These are phyloP conservation scores for Volvox carteri DNA, from an alignment of 163 green algal species.

Conservation along the genomic window DNA sequence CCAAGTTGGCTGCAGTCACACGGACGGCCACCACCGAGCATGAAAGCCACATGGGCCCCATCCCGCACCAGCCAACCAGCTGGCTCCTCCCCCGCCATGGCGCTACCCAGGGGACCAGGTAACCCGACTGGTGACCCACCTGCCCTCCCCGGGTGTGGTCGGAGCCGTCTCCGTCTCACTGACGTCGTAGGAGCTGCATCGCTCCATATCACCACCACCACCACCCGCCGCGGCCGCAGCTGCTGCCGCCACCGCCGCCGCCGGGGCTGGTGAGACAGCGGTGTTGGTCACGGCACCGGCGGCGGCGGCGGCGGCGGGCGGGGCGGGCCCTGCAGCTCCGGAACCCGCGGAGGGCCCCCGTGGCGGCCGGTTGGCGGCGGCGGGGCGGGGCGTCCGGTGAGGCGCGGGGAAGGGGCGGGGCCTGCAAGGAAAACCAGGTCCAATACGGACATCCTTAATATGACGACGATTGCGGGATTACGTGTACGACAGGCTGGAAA, in stretches of 20 bases:
- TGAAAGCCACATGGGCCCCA: too few relatives aligned
- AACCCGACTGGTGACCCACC: too few relatives aligned
- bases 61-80: too few relatives aligned
- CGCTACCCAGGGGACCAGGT: too few relatives aligned
- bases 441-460: too few relatives aligned
- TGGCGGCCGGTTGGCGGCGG: neutral
- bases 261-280: neutral
- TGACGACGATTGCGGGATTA: too few relatives aligned
- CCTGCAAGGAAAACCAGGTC: neutral
- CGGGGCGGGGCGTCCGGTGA: neutral
- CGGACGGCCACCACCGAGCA: too few relatives aligned
- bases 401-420: neutral
- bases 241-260: neutral
- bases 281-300: neutral
- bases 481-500: too few relatives aligned
- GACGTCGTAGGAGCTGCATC: constrained; percentile 15
- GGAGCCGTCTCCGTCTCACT: constrained; percentile 17
- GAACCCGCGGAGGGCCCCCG: neutral
- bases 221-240: neutral
- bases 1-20: too few relatives aligned
- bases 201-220: constrained; percentile 3
- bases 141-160: constrained; percentile 24
- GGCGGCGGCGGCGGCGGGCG: neutral
- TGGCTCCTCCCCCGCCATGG: too few relatives aligned
- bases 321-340: neutral